Percentiles rank a stretch among this genome's conserved stretches.
These are phyloP conservation scores for Allium fistulosum DNA, from an alignment of 106 monocot species.

Conservation along the genomic window DNA sequence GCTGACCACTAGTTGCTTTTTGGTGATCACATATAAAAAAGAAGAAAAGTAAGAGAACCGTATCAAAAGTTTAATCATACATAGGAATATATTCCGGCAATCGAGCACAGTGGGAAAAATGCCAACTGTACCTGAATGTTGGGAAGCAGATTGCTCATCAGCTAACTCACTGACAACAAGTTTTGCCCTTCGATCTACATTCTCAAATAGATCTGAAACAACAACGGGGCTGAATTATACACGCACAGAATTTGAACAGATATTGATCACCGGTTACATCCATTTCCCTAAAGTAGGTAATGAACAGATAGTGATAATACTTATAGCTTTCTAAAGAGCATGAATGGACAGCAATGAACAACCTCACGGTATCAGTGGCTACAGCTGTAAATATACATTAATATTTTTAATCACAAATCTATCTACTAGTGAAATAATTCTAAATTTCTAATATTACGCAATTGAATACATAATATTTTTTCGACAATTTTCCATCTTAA, in stretches of 20 bases:
- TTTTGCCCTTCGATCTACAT: slow-evolving; percentile 95
- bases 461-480: background rate
- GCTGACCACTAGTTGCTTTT: slow-evolving; percentile 46
- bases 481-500: background rate
- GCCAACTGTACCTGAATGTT: slow-evolving; percentile 49
- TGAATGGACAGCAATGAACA: background rate
- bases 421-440: background rate
- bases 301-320: background rate
- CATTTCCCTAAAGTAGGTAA: background rate
- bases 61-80: background rate
- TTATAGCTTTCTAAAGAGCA: background rate
- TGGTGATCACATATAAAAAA: slow-evolving; percentile 6
- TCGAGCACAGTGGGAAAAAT: background rate
- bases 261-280: background rate
- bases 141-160: slow-evolving; percentile 62
- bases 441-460: background rate
- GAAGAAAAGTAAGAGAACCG: slow-evolving; percentile 2
- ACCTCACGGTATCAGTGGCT: background rate
- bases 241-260: background rate
- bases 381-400: background rate
- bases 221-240: slow-evolving; percentile 6
- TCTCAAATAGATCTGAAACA: slow-evolving; percentile 75
- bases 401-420: too few relatives aligned
- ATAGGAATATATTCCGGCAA: background rate
- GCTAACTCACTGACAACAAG: slow-evolving; percentile 74